These are phyloP conservation scores for Isabelozyma gotoi DNA, from an alignment of 805 yeast species.

Conservation along the genomic window DNA sequence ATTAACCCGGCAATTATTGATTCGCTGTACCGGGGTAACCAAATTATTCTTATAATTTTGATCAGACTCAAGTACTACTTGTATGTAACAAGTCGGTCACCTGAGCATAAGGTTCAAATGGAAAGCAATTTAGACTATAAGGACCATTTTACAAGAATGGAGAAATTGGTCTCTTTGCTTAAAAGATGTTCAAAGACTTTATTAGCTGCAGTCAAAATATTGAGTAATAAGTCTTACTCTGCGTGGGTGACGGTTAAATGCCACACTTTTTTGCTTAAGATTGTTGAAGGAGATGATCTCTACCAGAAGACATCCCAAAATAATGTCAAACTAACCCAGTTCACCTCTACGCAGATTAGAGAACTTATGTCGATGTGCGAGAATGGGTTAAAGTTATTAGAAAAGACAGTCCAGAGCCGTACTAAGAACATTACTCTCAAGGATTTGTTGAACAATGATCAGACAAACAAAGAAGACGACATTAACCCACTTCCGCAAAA, in stretches of 20 bases:
- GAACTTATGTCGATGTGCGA: not conserved
- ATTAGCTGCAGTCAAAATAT: constrained; percentile 21
- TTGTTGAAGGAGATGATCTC: constrained; percentile 27
- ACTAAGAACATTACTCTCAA: not conserved
- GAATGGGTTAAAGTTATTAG: not conserved
- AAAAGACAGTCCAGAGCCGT: not conserved
- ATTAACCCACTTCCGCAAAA: no score
- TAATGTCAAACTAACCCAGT: not conserved
- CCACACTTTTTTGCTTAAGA: constrained; percentile 33
- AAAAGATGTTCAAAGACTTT: constrained; percentile 7
- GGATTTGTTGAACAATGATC: not conserved
- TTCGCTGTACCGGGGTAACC: constrained; percentile 35
- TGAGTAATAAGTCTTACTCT: constrained; percentile 54
- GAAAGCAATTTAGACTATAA: constrained; percentile 3
- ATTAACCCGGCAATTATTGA: constrained; percentile 27
- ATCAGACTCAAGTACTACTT: constrained; percentile 5
- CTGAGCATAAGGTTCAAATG: constrained; percentile 3
- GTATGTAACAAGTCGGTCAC: not conserved
- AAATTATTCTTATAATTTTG: constrained; percentile 6
- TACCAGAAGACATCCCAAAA: constrained; percentile 8
- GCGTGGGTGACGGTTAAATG: constrained; percentile 63
- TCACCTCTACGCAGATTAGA: not conserved
- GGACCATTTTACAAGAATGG: not conserved
- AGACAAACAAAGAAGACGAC: no score
- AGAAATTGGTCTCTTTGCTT: constrained; percentile 2